Conservation (phyloP, 176 grass and related monocot genomes). For the Phragmites australis region DNA sequence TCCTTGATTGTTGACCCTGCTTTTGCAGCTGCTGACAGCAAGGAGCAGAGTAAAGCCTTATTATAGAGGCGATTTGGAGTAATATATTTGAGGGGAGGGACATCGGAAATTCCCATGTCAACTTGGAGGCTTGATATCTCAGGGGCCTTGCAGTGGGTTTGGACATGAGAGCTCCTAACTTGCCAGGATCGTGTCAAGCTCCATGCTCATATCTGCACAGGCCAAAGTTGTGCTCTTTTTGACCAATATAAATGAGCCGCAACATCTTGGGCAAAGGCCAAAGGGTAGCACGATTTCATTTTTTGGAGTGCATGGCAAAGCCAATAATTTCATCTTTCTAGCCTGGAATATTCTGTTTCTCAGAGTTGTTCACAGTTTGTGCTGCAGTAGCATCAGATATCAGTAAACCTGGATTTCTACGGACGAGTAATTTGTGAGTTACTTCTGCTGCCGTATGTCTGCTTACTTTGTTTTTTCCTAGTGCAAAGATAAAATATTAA, state of each 20-base stretch:
- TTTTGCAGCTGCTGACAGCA: conserved; percentile 14
- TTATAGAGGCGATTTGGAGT: background rate
- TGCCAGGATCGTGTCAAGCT: background rate
- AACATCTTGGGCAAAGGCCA: background rate
- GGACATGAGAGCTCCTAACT: background rate
- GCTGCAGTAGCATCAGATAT: background rate
- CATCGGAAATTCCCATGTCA: background rate
- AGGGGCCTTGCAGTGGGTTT: background rate
- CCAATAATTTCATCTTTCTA: background rate
- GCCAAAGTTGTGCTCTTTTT: background rate
- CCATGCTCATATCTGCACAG: background rate
- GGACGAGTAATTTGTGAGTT: background rate
- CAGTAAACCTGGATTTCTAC: background rate
- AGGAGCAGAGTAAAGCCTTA: background rate
- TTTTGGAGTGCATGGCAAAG: background rate
- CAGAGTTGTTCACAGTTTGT: background rate
- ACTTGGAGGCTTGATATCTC: background rate
- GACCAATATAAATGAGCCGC: background rate
- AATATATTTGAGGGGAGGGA: background rate
- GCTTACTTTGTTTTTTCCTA: background rate
- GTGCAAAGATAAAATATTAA: background rate
- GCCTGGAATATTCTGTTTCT: background rate
- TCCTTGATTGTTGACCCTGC: background rate
- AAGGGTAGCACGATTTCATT: background rate
- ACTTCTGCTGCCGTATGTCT: background rate